These are phyloP conservation scores for Crinitomyces ghanaensis DNA, from an alignment of 805 yeast genomes.

Conservation along the genomic window DNA sequence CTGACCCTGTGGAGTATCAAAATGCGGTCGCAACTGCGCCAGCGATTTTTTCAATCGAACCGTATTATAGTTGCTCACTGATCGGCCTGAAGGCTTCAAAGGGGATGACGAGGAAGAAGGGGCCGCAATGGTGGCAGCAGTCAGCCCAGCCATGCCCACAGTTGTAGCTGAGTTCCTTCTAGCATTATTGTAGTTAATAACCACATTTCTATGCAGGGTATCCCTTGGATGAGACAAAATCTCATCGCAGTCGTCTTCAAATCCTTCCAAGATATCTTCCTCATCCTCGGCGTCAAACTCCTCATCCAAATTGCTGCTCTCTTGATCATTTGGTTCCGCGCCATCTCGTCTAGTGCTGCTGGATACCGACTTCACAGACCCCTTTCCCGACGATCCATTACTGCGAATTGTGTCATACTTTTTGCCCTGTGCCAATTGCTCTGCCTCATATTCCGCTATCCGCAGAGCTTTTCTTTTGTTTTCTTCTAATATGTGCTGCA, in stretches of 20 bases:
- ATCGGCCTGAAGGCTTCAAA: slow-evolving; percentile 1
- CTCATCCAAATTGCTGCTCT: slow-evolving; percentile 12
- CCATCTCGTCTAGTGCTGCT: slow-evolving; percentile 1
- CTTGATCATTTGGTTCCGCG: slow-evolving; percentile 1
- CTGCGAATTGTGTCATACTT: slow-evolving; percentile 12
- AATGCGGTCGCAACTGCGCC: slow-evolving; percentile 6
- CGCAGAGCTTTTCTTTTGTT: slow-evolving; percentile 7
- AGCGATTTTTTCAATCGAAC: slow-evolving; percentile 10
- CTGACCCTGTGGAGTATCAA: background rate
- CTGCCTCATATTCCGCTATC: slow-evolving; percentile 12
- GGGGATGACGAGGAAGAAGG: background rate
- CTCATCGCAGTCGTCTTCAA: slow-evolving; percentile 4
- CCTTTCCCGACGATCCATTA: slow-evolving; percentile 12
- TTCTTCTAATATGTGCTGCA: slow-evolving; percentile 7
- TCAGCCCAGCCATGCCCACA: slow-evolving; percentile 2
- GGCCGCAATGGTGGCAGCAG: background rate
- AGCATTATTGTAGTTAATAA: slow-evolving; percentile 4
- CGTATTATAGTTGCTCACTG: slow-evolving; percentile 1
- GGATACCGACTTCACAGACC: slow-evolving; percentile 3
- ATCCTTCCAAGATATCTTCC: slow-evolving; percentile 5
- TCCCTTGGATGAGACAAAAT: slow-evolving; percentile 1
- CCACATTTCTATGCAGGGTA: slow-evolving; percentile 9
- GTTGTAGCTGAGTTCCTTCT: slow-evolving; percentile 1
- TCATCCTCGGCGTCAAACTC: slow-evolving; percentile 11
- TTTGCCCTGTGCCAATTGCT: slow-evolving; percentile 6